phyloP scores from a whole-genome alignment of 768 basidiomycete species.

The Rhodotorula kratochvilovae region DNA sequence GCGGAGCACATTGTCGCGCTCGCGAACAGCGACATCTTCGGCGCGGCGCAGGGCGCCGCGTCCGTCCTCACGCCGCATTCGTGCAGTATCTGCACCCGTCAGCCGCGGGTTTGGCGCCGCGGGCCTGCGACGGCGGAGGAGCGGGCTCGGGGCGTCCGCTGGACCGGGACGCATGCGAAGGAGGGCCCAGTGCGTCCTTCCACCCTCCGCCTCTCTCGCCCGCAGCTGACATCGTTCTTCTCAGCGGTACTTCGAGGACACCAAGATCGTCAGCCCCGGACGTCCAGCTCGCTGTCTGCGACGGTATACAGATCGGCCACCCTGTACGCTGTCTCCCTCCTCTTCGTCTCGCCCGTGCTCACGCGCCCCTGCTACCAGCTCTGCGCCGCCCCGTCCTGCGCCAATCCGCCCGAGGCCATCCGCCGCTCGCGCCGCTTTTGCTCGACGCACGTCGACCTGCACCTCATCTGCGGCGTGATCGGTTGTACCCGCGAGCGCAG shows the following conservation, averaged over 20 bases:
- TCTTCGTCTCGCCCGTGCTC: no score
- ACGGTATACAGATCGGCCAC: conserved; percentile 28
- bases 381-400: conserved; percentile 24
- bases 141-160: not conserved
- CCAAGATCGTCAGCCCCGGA: not conserved
- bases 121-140: conserved; percentile 1
- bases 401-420: conserved; percentile 13
- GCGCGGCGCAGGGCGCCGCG: not conserved
- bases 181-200: not conserved
- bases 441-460: not conserved
- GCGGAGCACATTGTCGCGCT: conserved; percentile 14
- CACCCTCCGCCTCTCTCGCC: no score
- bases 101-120: not conserved
- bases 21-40: conserved; percentile 6
- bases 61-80: not conserved
- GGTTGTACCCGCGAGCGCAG: not conserved
- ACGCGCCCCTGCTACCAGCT: not conserved
- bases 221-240: not conserved
- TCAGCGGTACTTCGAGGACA: conserved; percentile 4
- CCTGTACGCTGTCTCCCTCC: not conserved
- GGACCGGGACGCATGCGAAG: not conserved
- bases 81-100: conserved; percentile 1
- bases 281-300: conserved; percentile 22
- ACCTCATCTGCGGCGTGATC: conserved; percentile 16
- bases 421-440: conserved; percentile 18